Evolutionary conservation across 306 rosid genomes (phyloP).

Genomic region (Pachyrhizus erosus): DNA sequence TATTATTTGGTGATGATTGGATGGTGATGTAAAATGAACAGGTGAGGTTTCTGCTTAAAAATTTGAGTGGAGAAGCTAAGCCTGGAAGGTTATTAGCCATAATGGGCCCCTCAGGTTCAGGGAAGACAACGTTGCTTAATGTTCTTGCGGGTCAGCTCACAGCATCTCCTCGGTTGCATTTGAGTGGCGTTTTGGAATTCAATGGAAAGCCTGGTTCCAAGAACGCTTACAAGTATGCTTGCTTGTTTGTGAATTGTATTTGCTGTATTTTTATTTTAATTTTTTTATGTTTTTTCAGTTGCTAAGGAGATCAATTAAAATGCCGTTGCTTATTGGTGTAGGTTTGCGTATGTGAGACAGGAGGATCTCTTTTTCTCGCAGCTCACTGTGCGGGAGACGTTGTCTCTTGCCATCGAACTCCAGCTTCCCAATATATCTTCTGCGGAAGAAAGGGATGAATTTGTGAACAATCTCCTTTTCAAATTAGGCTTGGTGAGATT

Average conservation of each 20-base stretch:
- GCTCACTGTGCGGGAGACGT: constrained; percentile 87
- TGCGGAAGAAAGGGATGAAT: constrained; percentile 75
- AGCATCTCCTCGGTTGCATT: constrained; percentile 68
- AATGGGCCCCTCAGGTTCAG: constrained; percentile 99
- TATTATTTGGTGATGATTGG: constrained; percentile 15
- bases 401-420: constrained; percentile 85
- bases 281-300: constrained; percentile 16
- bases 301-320: constrained; percentile 5
- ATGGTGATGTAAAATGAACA: constrained; percentile 34
- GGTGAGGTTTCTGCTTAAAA: constrained; percentile 80
- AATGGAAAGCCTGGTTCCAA: constrained; percentile 74
- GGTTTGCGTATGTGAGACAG: constrained; percentile 95
- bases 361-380: constrained; percentile 96
- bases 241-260: constrained; percentile 23
- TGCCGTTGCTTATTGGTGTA: constrained; percentile 41
- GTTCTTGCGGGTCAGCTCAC: constrained; percentile 83
- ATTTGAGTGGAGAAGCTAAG: constrained; percentile 83
- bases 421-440: constrained; percentile 75
- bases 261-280: background rate
- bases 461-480: constrained; percentile 79
- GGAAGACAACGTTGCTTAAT: constrained; percentile 92
- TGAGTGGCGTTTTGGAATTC: constrained; percentile 81
- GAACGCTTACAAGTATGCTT: constrained; percentile 67
- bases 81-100: constrained; percentile 89
- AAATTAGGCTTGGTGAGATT: constrained; percentile 83